Base-by-base conservation (phyloP, 768 basidiomycete genomes). In the Tricholoma hemisulphureum region DNA sequence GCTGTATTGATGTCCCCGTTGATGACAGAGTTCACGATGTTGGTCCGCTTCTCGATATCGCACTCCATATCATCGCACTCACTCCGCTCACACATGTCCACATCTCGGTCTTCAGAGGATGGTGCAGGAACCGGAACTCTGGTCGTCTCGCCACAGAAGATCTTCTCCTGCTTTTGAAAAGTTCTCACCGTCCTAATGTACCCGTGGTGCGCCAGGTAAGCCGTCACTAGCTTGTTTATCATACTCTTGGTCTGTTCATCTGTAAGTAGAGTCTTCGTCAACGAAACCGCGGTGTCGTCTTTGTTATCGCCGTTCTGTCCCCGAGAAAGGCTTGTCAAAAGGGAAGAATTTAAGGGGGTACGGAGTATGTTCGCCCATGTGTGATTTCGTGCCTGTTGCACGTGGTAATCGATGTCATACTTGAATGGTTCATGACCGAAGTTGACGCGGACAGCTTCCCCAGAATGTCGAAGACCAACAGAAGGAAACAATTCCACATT, bases 341-440 rank as follows among this genome's bases (percentile, higher is more conserved):
- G 60, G 10, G 69, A 68, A 49, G 73, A 63, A 62, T 81, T 76
- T 45, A 89, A 71, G 8, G 80, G 78, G 1, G 82, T 84, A 48
- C 72, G 74, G 63, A 88, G 79, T 52, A 93, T 89, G 55, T 77
- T 81, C 10, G 75, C 73, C 92, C 92, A 93, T 3, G 83, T 81
- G 6, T 67, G 71, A 56, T 85, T 83, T 52, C 86, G 83, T 62
- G 83, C 83, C 63, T 87, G 85, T 61, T 87, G 86, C 14, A 91
- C 89, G 65, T 95, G 85, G 49, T 86, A 83, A 55, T 95, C 91
- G 67, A 98, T 96, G 71, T 97, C 95, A 70, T 85, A 98, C 63
- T 79, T 82, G 83, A 98, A 98, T 3, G 86, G 80, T 8, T 84
- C 84, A 67, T 88, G 86, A 24, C 93, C 93, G 69, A 98, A 95